These are phyloP conservation scores for Tricholoma sp. DNA, from an alignment of 768 basidiomycete genomes.

Conservation along the genomic window DNA sequence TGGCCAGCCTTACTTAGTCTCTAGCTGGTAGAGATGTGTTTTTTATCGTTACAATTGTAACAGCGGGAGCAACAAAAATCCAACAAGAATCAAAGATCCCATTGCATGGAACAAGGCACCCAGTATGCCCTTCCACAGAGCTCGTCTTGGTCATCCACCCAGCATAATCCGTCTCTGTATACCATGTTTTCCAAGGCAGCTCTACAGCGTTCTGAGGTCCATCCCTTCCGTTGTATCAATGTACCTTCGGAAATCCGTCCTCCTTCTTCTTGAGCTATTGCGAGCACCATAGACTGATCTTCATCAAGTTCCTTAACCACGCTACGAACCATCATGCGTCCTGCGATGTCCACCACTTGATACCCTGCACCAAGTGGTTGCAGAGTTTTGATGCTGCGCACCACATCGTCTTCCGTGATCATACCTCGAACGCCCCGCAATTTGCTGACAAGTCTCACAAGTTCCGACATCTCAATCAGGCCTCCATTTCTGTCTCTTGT, in stretches of 20 bases:
- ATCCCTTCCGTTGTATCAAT: constrained; percentile 58
- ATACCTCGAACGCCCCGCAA: constrained; percentile 64
- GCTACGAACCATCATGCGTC: constrained; percentile 77
- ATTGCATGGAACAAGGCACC: constrained; percentile 84
- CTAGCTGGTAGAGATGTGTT: too few relatives aligned
- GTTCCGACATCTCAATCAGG: constrained; percentile 82
- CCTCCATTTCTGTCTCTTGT: constrained; percentile 90
- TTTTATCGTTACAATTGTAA: too few relatives aligned
- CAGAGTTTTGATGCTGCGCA: constrained; percentile 79
- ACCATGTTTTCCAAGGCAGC: constrained; percentile 88
- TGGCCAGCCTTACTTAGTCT: too few relatives aligned
- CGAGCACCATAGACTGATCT: constrained; percentile 81
- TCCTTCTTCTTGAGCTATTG: constrained; percentile 60
- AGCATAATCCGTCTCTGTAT: constrained; percentile 85
- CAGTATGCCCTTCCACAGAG: constrained; percentile 66
- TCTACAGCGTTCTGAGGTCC: constrained; percentile 73
- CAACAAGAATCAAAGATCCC: constrained; percentile 50
- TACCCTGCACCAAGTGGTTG: constrained; percentile 91
- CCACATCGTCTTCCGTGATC: constrained; percentile 82
- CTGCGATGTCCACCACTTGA: constrained; percentile 71
- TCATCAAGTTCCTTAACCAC: constrained; percentile 88
- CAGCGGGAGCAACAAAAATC: not conserved
- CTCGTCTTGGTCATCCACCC: constrained; percentile 90
- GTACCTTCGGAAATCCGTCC: constrained; percentile 66
- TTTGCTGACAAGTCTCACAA: constrained; percentile 72